phyloP scores from a whole-genome alignment of 331 rosid species.

The Quercus lobata region DNA sequence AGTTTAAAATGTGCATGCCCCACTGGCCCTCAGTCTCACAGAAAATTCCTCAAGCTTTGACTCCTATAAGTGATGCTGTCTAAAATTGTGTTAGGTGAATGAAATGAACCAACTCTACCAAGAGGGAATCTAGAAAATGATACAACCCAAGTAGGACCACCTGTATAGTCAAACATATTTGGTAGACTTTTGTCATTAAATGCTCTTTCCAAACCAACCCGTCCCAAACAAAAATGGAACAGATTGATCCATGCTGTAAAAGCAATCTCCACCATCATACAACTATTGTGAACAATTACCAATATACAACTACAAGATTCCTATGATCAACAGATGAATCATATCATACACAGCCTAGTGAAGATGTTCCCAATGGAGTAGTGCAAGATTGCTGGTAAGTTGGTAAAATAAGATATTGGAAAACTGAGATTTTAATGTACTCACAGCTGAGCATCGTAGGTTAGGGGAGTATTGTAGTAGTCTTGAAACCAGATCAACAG shows the following conservation, averaged over 20 bases:
- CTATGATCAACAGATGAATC: background rate
- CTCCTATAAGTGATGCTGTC: background rate
- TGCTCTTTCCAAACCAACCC: background rate
- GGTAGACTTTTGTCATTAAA: background rate
- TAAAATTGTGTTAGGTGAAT: background rate
- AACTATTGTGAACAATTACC: background rate
- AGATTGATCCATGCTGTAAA: background rate
- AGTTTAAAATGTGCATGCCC: background rate
- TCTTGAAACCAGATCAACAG: slow-evolving; percentile 91
- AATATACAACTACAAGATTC: background rate
- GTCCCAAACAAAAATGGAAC: background rate
- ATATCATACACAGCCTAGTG: background rate
- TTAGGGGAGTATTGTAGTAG: slow-evolving; percentile 85
- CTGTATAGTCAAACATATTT: background rate
- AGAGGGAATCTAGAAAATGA: background rate
- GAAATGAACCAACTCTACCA: background rate
- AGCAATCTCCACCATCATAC: background rate
- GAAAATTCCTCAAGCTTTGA: background rate
- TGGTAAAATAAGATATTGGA: background rate
- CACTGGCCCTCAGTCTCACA: background rate
- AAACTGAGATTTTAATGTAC: slow-evolving; percentile 18
- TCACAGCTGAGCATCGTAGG: slow-evolving; percentile 79
- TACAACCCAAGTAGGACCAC: background rate
- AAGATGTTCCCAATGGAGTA: background rate
- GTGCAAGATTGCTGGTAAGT: background rate